Conservation (phyloP, 2,329 filamentous ascomycete genomes). For the Colletotrichum falcatum region DNA sequence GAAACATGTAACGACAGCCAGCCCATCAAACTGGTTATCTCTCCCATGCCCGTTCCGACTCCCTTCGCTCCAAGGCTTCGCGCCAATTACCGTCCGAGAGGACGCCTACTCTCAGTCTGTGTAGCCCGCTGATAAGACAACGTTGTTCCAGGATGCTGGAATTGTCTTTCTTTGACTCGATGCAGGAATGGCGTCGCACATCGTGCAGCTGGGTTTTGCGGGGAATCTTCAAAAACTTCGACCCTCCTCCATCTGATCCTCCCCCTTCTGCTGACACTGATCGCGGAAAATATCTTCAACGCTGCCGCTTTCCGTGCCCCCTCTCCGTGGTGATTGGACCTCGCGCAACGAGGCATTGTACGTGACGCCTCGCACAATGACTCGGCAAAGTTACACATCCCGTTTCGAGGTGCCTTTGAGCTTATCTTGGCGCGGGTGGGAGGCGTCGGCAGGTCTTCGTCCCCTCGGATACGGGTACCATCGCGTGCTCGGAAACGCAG, state of each 20-base stretch:
- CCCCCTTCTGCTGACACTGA: too few species aligned
- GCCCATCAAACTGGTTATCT: conserved; percentile 27
- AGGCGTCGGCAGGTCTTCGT: background rate
- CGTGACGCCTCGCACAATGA: background rate
- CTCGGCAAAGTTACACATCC: conserved; percentile 10
- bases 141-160: conserved; percentile 6
- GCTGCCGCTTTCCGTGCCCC: background rate
- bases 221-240: conserved; percentile 6
- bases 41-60: background rate
- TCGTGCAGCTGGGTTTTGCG: conserved; percentile 32
- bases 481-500: too few species aligned
- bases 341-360: background rate
- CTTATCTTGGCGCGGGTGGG: conserved; percentile 31
- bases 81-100: conserved; percentile 4
- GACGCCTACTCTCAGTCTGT: background rate
- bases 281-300: background rate
- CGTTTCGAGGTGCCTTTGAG: background rate
- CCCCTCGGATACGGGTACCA: too few species aligned
- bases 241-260: background rate
- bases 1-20: conserved; percentile 24
- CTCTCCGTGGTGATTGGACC: too few species aligned
- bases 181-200: conserved; percentile 29
- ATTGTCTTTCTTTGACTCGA: conserved; percentile 23
- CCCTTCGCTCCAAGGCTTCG: background rate
- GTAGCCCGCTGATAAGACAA: conserved; percentile 28